A percentile compares a stretch with the other conserved stretches of the same genome.
Evolutionary conservation across 2,329 filamentous ascomycete species (phyloP).

Genomic region (Epichloe sylvatica): DNA sequence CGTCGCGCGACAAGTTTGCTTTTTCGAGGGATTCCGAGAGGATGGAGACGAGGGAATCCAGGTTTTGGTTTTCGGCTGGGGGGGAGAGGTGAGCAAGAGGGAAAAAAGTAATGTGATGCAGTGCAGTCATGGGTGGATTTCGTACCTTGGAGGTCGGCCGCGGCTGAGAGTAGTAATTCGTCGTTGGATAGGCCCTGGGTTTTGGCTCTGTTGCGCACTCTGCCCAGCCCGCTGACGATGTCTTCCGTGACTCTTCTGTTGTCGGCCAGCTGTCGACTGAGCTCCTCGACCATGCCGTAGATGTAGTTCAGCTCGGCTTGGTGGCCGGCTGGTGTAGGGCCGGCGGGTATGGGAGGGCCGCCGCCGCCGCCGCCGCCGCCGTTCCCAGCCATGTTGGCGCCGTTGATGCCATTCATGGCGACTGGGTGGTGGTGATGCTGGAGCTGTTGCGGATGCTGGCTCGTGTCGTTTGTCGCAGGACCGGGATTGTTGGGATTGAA

Average conservation of each 20-base stretch:
- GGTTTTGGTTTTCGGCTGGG: constrained; percentile 42
- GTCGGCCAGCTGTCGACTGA: constrained; percentile 48
- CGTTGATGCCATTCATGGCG: constrained; percentile 37
- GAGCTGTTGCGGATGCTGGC: neutral
- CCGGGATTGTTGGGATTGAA: neutral
- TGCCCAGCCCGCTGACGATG: constrained; percentile 48
- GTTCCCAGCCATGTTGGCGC: constrained; percentile 27
- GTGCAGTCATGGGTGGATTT: neutral
- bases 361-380: constrained; percentile 21
- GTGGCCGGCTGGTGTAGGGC: constrained; percentile 51
- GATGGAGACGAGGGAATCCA: constrained; percentile 47
- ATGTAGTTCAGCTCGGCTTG: constrained; percentile 56
- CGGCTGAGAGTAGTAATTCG: constrained; percentile 40
- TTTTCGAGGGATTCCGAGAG: constrained; percentile 49
- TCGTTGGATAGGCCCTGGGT: constrained; percentile 41
- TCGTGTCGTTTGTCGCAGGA: constrained; percentile 1
- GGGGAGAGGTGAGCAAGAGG: neutral
- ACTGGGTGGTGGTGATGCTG: constrained; percentile 8
- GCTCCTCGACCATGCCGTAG: constrained; percentile 53
- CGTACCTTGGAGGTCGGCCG: constrained; percentile 43
- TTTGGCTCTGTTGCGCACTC: constrained; percentile 43
- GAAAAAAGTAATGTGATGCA: neutral
- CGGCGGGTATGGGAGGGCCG: constrained; percentile 21
- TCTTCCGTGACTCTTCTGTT: constrained; percentile 48
- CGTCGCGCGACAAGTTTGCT: constrained; percentile 44